Percentiles rank a stretch among this genome's conserved stretches.
Conservation (phyloP, 2,329 filamentous ascomycete species). For the Talaromyces sp. region DNA sequence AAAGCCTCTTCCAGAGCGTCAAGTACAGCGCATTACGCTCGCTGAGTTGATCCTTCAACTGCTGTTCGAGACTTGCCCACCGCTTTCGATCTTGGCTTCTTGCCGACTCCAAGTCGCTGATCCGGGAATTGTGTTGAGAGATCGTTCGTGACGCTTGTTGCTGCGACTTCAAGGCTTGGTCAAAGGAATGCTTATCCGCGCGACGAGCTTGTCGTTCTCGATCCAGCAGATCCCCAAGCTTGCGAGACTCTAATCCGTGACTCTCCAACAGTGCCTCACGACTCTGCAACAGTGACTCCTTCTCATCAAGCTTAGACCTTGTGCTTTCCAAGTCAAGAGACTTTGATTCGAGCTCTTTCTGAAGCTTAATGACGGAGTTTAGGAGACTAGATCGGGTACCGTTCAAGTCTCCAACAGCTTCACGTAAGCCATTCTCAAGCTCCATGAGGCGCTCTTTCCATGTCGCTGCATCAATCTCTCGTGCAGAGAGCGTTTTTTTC, state of each 20-base stretch:
- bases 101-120: slow-evolving; percentile 79
- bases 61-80: slow-evolving; percentile 70
- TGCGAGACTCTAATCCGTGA: slow-evolving; percentile 79
- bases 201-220: slow-evolving; percentile 83
- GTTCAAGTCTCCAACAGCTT: slow-evolving; percentile 81
- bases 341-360: slow-evolving; percentile 81
- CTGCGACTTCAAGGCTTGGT: slow-evolving; percentile 82
- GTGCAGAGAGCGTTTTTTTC: slow-evolving; percentile 75
- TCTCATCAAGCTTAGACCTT: slow-evolving; percentile 77
- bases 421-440: slow-evolving; percentile 81
- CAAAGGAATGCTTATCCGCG: slow-evolving; percentile 81
- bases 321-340: slow-evolving; percentile 76
- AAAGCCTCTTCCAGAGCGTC: slow-evolving; percentile 84
- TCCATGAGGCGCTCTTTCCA: slow-evolving; percentile 91
- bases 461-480: slow-evolving; percentile 82
- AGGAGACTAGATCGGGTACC: slow-evolving; percentile 82
- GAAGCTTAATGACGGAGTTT: slow-evolving; percentile 80
- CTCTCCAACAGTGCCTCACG: slow-evolving; percentile 85
- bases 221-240: slow-evolving; percentile 81
- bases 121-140: slow-evolving; percentile 77
- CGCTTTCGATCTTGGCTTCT: slow-evolving; percentile 74
- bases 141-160: slow-evolving; percentile 84
- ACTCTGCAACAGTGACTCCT: slow-evolving; percentile 84
- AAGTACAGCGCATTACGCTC: slow-evolving; percentile 88
- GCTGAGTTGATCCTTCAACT: slow-evolving; percentile 78